These are phyloP conservation scores for Boletus coccyginus DNA, from an alignment of 768 basidiomycete genomes.

Conservation along the genomic window DNA sequence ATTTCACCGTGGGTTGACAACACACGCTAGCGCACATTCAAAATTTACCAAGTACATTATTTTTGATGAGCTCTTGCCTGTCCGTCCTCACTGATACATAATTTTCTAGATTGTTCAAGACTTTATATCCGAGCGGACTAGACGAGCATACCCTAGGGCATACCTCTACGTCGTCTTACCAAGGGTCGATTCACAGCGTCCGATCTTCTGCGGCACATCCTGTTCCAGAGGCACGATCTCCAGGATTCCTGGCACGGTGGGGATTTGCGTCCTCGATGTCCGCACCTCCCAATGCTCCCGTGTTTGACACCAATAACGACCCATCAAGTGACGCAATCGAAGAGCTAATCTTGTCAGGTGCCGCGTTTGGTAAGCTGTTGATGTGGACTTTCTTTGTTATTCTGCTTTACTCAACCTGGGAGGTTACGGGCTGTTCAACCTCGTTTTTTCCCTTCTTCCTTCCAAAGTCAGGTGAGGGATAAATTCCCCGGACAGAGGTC, in stretches of 20 bases:
- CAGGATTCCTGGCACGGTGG: constrained; percentile 41
- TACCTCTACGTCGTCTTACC: constrained; percentile 35
- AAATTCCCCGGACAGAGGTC: neutral
- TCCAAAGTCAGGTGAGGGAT: constrained; percentile 59
- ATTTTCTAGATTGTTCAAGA: constrained; percentile 57
- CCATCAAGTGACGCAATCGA: constrained; percentile 57
- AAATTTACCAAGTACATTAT: constrained; percentile 63
- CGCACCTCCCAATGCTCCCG: neutral
- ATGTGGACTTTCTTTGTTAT: neutral
- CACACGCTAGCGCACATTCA: constrained; percentile 51
- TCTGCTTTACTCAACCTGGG: neutral
- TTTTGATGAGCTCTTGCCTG: too few species aligned
- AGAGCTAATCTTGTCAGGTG: constrained; percentile 70
- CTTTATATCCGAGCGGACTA: constrained; percentile 62
- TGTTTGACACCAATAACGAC: constrained; percentile 17
- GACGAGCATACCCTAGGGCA: constrained; percentile 41
- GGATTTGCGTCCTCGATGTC: constrained; percentile 13
- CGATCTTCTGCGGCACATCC: constrained; percentile 18
- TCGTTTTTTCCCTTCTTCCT: constrained; percentile 75
- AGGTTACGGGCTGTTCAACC: constrained; percentile 71
- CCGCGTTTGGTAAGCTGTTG: constrained; percentile 64
- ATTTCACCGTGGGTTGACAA: constrained; percentile 20
- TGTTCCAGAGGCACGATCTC: constrained; percentile 15
- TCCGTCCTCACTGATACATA: constrained; percentile 1
- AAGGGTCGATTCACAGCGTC: constrained; percentile 27